Evolutionary conservation across 768 basidiomycete genomes (phyloP).

Genomic region (Pulveroboletus ravenelii): DNA sequence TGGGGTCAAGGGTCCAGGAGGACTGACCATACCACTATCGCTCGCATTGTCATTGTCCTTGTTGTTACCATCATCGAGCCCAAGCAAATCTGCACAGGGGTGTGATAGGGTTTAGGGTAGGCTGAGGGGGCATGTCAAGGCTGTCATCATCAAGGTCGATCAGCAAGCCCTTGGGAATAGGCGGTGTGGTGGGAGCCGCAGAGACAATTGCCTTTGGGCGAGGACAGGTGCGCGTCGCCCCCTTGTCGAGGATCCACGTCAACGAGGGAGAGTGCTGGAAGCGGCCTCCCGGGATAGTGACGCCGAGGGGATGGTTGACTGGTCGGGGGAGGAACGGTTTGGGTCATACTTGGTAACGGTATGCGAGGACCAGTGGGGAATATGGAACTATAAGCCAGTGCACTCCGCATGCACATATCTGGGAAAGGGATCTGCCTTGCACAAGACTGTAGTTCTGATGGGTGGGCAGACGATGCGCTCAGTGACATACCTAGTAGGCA

Average conservation of each 20-base stretch:
- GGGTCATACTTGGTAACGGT: constrained; percentile 19
- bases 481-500: constrained; percentile 30
- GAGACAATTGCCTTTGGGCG: constrained; percentile 19
- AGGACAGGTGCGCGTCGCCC: constrained; percentile 4
- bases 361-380: constrained; percentile 33
- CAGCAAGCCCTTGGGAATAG: constrained; percentile 46
- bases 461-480: constrained; percentile 29
- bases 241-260: constrained; percentile 34
- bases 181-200: constrained; percentile 26
- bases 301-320: constrained; percentile 27
- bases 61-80: constrained; percentile 14
- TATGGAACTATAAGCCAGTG: constrained; percentile 30
- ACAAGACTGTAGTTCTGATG: constrained; percentile 20
- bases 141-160: constrained; percentile 51
- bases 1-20: constrained; percentile 29
- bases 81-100: constrained; percentile 24
- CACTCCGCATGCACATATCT: constrained; percentile 30
- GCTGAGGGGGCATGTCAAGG: constrained; percentile 19
- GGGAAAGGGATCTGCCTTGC: constrained; percentile 29
- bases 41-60: constrained; percentile 24
- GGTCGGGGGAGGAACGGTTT: constrained; percentile 10
- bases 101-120: constrained; percentile 2
- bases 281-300: constrained; percentile 31
- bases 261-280: constrained; percentile 31
- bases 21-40: constrained; percentile 30